Evolutionary conservation across 2,329 filamentous ascomycete species (phyloP).

Genomic region (Chrysoporthe austroafricana): DNA sequence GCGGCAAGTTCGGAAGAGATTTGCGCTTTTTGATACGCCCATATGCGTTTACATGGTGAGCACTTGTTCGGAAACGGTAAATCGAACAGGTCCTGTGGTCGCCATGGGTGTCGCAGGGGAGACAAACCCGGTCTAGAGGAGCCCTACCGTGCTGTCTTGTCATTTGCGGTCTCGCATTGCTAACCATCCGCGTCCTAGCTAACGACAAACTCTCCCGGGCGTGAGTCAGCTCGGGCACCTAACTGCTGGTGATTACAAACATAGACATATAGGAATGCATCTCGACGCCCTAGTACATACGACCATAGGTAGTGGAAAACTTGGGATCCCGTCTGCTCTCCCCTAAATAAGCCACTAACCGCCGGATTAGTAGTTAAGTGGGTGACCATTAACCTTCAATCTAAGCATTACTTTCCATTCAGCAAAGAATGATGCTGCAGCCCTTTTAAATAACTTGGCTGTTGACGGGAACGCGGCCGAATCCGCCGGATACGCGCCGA

Average conservation of each 20-base stretch:
- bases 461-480: not conserved
- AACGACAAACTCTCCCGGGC: not conserved
- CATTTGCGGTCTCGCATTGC: not conserved
- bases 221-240: too few species aligned
- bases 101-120: too few species aligned
- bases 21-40: not conserved
- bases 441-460: not conserved
- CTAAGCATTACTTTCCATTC: too few species aligned
- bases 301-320: constrained; percentile 6
- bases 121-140: too few species aligned
- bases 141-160: not conserved
- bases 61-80: not conserved
- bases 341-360: constrained; percentile 6
- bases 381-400: not conserved
- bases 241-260: too few species aligned
- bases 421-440: not conserved
- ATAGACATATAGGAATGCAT: too few species aligned
- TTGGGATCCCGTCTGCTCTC: constrained; percentile 6
- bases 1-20: not conserved
- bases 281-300: not conserved
- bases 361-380: constrained; percentile 6
- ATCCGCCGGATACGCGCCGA: not conserved
- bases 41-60: not conserved
- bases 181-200: not conserved
- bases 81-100: not conserved